phyloP scores from a whole-genome alignment of 2,329 filamentous ascomycete species.

The Phialocephala sp. region DNA sequence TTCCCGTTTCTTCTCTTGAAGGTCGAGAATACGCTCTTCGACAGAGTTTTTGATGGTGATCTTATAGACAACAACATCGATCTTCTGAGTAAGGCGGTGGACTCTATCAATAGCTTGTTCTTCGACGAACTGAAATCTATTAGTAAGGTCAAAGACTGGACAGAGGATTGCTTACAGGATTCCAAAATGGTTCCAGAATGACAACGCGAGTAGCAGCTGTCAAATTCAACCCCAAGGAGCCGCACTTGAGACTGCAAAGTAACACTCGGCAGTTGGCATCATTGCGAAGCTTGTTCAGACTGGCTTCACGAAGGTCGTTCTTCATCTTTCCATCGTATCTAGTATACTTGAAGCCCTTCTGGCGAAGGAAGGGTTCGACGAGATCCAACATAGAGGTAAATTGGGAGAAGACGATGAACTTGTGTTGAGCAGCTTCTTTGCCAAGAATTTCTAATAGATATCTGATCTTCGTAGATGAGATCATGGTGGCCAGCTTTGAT shows the following conservation, averaged over 20 bases:
- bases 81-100: constrained; percentile 95
- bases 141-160: constrained; percentile 21
- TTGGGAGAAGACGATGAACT: constrained; percentile 98
- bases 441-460: constrained; percentile 82
- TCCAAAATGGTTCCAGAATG: constrained; percentile 98
- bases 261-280: constrained; percentile 79
- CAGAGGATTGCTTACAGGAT: constrained; percentile 57
- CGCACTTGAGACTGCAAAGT: constrained; percentile 92
- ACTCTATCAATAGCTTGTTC: constrained; percentile 99
- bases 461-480: constrained; percentile 88
- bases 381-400: constrained; percentile 99
- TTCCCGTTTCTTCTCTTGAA: constrained; percentile 92
- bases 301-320: constrained; percentile 90
- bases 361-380: constrained; percentile 85
- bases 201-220: constrained; percentile 93
- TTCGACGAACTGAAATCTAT: constrained; percentile 78
- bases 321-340: constrained; percentile 96
- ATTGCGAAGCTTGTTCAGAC: constrained; percentile 76
- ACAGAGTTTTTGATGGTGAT: constrained; percentile 86
- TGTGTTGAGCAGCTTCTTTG: constrained; percentile 80
- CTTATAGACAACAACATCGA: constrained; percentile 94
- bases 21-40: constrained; percentile 90
- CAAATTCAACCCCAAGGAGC: constrained; percentile 89
- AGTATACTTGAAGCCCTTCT: constrained; percentile 76
- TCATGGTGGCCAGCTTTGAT: constrained; percentile 55